A percentile compares a stretch with the other conserved stretches of the same genome.
Evolutionary conservation across 2,329 filamentous ascomycete species (phyloP).

Genomic region (Knufia petricola): DNA sequence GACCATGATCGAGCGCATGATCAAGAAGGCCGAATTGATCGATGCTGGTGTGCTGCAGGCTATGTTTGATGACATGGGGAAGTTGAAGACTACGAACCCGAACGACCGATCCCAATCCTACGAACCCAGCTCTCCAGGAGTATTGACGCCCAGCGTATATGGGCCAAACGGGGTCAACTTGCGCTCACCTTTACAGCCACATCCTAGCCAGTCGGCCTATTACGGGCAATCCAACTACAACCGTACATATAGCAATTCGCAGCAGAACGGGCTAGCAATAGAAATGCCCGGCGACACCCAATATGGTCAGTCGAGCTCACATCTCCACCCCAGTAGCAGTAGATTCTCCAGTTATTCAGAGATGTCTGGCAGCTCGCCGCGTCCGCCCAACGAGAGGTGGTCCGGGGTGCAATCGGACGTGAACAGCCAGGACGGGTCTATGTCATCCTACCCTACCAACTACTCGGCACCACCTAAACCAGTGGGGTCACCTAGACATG

Average conservation of each 20-base stretch:
- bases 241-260: constrained; percentile 6
- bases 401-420: constrained; percentile 5
- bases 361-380: constrained; percentile 1
- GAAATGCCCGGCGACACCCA: constrained; percentile 21
- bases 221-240: constrained; percentile 4
- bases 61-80: constrained; percentile 20
- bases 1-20: constrained; percentile 55
- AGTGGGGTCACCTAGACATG: constrained; percentile 5
- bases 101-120: constrained; percentile 16
- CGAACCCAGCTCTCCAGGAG: constrained; percentile 6
- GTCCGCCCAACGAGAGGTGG: background rate
- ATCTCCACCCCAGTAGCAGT: background rate
- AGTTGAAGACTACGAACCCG: constrained; percentile 18
- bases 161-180: constrained; percentile 7
- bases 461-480: constrained; percentile 4
- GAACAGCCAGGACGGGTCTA: constrained; percentile 6
- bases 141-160: constrained; percentile 14
- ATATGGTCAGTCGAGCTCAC: constrained; percentile 1
- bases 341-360: constrained; percentile 5
- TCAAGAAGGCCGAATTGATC: constrained; percentile 41
- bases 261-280: constrained; percentile 17
- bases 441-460: background rate
- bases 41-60: constrained; percentile 23
- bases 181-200: constrained; percentile 6
- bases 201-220: constrained; percentile 1